Evolutionary conservation across 2,329 filamentous ascomycete species (phyloP).

Genomic region (Curvularia hawaiiensis): DNA sequence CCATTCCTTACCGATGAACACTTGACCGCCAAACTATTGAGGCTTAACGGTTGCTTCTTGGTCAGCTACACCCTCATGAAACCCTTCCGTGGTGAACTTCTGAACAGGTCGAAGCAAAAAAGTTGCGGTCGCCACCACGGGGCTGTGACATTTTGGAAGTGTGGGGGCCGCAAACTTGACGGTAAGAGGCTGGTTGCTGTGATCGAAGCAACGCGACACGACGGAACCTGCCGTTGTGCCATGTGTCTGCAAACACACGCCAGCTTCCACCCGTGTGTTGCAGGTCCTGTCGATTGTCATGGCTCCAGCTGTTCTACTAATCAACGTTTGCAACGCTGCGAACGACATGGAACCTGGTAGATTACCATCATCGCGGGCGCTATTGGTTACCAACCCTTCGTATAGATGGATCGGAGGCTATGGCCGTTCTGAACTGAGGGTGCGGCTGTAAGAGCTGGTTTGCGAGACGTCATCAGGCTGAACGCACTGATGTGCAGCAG

Average conservation of each 20-base stretch:
- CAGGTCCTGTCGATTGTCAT: not conserved
- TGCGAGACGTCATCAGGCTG: not conserved
- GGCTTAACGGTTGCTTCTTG: conserved; percentile 9
- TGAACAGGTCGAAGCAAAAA: conserved; percentile 21
- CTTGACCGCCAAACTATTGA: conserved; percentile 15
- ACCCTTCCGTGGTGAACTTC: conserved; percentile 10
- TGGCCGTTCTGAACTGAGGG: not conserved
- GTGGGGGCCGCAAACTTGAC: conserved; percentile 19
- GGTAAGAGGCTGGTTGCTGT: conserved; percentile 2
- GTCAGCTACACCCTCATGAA: conserved; percentile 10
- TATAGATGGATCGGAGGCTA: not conserved
- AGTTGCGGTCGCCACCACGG: conserved; percentile 18
- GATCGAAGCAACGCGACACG: not conserved
- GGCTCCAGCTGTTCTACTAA: conserved; percentile 3
- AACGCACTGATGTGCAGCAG: not conserved
- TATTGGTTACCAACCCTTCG: not conserved
- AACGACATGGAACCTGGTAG: conserved; percentile 11
- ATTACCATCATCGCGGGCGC: conserved; percentile 3
- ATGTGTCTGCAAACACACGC: conserved; percentile 11
- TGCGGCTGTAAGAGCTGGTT: not conserved
- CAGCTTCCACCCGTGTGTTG: conserved; percentile 2
- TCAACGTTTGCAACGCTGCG: conserved; percentile 10
- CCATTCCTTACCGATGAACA: conserved; percentile 15
- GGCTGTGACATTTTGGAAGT: conserved; percentile 20
- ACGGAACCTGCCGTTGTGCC: not conserved